Evolutionary conservation across 139 green algal genomes (phyloP).

Genomic region (Nannochloris sp.): DNA sequence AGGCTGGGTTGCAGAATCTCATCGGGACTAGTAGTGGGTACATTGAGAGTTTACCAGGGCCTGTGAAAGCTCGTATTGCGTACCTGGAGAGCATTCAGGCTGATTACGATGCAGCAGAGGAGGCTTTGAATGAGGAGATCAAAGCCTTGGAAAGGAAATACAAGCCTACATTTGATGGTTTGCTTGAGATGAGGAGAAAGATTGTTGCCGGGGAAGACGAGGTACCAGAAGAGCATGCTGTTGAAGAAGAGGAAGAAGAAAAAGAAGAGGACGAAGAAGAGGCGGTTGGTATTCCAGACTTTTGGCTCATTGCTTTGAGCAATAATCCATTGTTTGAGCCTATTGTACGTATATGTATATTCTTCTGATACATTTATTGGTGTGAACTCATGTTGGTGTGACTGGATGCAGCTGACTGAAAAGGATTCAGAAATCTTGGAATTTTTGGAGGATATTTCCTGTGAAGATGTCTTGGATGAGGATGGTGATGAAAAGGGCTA

Average conservation of each 20-base stretch:
- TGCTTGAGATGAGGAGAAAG: slow-evolving; percentile 40
- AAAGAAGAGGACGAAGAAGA: background rate
- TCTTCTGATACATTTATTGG: background rate
- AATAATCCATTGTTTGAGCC: slow-evolving; percentile 44
- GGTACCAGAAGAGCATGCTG: slow-evolving; percentile 34
- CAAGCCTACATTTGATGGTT: slow-evolving; percentile 38
- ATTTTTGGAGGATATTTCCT: slow-evolving; percentile 67
- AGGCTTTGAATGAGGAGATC: slow-evolving; percentile 49
- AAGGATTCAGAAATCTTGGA: slow-evolving; percentile 81
- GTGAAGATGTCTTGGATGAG: slow-evolving; percentile 21
- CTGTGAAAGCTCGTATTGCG: slow-evolving; percentile 26
- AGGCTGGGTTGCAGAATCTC: slow-evolving; percentile 34
- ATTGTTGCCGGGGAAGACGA: slow-evolving; percentile 58
- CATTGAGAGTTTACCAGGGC: slow-evolving; percentile 36
- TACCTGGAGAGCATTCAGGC: slow-evolving; percentile 48
- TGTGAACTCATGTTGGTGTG: slow-evolving; percentile 3
- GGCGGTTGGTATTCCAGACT: slow-evolving; percentile 68
- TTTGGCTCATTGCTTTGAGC: slow-evolving; percentile 72
- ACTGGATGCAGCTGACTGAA: slow-evolving; percentile 44
- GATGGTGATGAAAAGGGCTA: slow-evolving; percentile 44
- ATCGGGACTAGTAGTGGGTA: slow-evolving; percentile 38
- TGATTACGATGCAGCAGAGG: slow-evolving; percentile 50
- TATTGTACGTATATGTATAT: background rate
- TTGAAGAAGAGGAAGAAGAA: background rate
- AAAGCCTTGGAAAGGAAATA: slow-evolving; percentile 58